phyloP scores from a whole-genome alignment of 2,329 filamentous ascomycete genomes.

The Botrytis elliptica region DNA sequence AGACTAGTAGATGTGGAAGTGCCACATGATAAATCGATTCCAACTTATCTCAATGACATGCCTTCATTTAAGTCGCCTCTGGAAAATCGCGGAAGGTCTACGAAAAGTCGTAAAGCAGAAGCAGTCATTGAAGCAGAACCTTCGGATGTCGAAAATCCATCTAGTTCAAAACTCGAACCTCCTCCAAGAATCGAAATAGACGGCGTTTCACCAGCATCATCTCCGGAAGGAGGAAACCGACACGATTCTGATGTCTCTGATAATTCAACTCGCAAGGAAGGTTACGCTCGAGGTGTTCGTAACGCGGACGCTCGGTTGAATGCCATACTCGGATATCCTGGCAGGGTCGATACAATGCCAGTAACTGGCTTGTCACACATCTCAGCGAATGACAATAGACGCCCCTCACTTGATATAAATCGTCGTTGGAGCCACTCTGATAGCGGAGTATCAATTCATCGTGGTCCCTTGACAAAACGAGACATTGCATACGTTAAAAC shows the following conservation, averaged over 20 bases:
- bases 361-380: constrained; percentile 47
- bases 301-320: constrained; percentile 39
- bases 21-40: constrained; percentile 26
- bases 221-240: constrained; percentile 26
- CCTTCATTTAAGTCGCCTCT: constrained; percentile 52
- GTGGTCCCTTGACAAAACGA: constrained; percentile 55
- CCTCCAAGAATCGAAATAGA: constrained; percentile 50
- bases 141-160: constrained; percentile 42
- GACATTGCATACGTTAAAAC: constrained; percentile 79
- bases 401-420: constrained; percentile 29
- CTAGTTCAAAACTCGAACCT: constrained; percentile 47
- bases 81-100: constrained; percentile 41
- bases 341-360: constrained; percentile 41
- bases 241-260: constrained; percentile 36
- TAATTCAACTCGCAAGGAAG: constrained; percentile 30
- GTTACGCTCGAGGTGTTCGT: constrained; percentile 29
- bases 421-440: constrained; percentile 55
- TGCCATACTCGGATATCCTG: constrained; percentile 38
- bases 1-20: constrained; percentile 10
- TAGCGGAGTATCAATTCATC: constrained; percentile 42
- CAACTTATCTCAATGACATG: constrained; percentile 37
- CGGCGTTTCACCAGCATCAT: constrained; percentile 39
- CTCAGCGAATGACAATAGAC: constrained; percentile 35
- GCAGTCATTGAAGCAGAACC: constrained; percentile 32
- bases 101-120: constrained; percentile 32